A percentile compares a stretch with the other conserved stretches of the same genome.
Conservation (phyloP, 768 basidiomycete genomes). For the Floccularia luteovirens region DNA sequence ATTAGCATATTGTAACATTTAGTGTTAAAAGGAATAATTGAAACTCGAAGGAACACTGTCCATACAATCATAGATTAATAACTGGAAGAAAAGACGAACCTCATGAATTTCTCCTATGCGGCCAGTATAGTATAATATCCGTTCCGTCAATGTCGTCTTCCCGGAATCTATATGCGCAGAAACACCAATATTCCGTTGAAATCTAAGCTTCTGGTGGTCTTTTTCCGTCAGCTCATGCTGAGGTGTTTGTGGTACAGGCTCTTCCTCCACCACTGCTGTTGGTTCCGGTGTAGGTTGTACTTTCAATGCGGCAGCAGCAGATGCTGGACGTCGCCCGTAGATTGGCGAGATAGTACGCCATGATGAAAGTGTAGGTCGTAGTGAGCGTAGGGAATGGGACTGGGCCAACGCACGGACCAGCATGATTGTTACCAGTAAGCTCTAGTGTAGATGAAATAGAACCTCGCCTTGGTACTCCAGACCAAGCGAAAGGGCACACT, state of each 20-base stretch:
- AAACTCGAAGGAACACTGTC: constrained; percentile 9
- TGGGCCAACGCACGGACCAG: constrained; percentile 17
- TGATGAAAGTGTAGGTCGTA: constrained; percentile 4
- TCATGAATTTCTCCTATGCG: constrained; percentile 95
- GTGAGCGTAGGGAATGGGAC: constrained; percentile 12
- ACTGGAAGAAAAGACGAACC: constrained; percentile 36
- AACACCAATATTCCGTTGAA: constrained; percentile 94
- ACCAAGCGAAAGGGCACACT: not conserved
- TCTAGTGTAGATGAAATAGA: not conserved
- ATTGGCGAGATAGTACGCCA: constrained; percentile 9
- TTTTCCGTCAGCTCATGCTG: constrained; percentile 46
- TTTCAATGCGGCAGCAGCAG: constrained; percentile 30
- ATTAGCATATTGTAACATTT: constrained; percentile 4
- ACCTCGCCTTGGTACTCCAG: not conserved
- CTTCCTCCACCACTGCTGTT: constrained; percentile 12
- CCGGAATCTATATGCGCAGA: constrained; percentile 95
- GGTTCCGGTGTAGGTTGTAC: constrained; percentile 33
- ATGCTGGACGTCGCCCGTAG: constrained; percentile 29
- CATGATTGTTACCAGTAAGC: constrained; percentile 11
- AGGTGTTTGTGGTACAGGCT: constrained; percentile 14
- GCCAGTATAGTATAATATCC: constrained; percentile 93
- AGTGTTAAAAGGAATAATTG: constrained; percentile 10
- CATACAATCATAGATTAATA: constrained; percentile 11
- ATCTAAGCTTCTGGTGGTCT: constrained; percentile 58
- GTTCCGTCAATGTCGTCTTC: constrained; percentile 96